A percentile compares a stretch with the other conserved stretches of the same genome.
Conservation (phyloP, 1,284 basidiomycete species). For the Sanghuangporus sanghuang region DNA sequence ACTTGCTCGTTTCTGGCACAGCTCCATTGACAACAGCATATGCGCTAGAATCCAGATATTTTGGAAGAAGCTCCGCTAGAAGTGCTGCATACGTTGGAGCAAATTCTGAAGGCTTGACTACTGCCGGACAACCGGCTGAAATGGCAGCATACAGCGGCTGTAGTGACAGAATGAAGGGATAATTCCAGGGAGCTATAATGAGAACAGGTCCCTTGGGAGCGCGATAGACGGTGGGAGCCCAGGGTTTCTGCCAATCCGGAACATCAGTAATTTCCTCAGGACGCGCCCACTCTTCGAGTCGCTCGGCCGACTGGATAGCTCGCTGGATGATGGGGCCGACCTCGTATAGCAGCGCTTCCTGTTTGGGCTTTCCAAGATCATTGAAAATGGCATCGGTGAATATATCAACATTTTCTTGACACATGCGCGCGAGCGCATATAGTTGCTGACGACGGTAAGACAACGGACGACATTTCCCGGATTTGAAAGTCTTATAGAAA, state of each 20-base stretch:
- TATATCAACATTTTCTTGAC: constrained; percentile 51
- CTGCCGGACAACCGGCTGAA: constrained; percentile 39
- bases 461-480: constrained; percentile 45
- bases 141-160: constrained; percentile 38
- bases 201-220: constrained; percentile 37
- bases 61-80: constrained; percentile 39
- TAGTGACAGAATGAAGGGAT: constrained; percentile 35
- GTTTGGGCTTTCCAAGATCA: constrained; percentile 52
- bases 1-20: constrained; percentile 36
- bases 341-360: constrained; percentile 36
- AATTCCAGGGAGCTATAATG: constrained; percentile 35
- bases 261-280: constrained; percentile 33
- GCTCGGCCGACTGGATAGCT: constrained; percentile 40
- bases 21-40: constrained; percentile 39
- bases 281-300: constrained; percentile 48
- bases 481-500: constrained; percentile 44
- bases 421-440: constrained; percentile 54
- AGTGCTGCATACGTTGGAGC: constrained; percentile 38
- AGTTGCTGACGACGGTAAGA: constrained; percentile 58
- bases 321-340: constrained; percentile 36
- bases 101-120: constrained; percentile 46
- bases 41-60: constrained; percentile 40
- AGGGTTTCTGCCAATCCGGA: constrained; percentile 29
- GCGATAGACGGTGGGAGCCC: constrained; percentile 32
- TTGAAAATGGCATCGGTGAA: constrained; percentile 43